phyloP scores from a whole-genome alignment of 1,139 yeast genomes.

The Wickerhamiella pararugosa region DNA sequence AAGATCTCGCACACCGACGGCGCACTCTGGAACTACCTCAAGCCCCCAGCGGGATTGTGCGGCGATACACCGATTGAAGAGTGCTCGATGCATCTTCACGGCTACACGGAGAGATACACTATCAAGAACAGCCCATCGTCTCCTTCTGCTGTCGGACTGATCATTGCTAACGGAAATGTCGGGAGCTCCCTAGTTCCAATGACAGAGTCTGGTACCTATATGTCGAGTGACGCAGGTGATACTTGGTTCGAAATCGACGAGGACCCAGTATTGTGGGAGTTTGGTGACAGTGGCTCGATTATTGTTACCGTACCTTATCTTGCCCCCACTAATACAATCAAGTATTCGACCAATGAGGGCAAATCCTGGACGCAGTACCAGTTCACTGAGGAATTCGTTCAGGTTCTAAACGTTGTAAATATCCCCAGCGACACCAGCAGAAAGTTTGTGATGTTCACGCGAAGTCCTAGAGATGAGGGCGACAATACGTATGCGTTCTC shows the following conservation, averaged over 20 bases:
- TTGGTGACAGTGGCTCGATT: slow-evolving; percentile 86
- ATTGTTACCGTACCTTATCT: slow-evolving; percentile 51
- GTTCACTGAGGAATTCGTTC: slow-evolving; percentile 44
- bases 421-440: slow-evolving; percentile 83
- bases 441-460: slow-evolving; percentile 45
- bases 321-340: slow-evolving; percentile 41
- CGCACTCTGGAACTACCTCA: slow-evolving; percentile 61
- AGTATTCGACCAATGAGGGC: slow-evolving; percentile 72
- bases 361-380: slow-evolving; percentile 52
- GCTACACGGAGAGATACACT: slow-evolving; percentile 78
- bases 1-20: slow-evolving; percentile 85
- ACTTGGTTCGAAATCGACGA: slow-evolving; percentile 70
- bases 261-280: slow-evolving; percentile 84
- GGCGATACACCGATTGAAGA: slow-evolving; percentile 25
- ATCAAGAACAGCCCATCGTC: slow-evolving; percentile 77
- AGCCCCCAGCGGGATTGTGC: slow-evolving; percentile 59
- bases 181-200: slow-evolving; percentile 41
- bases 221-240: slow-evolving; percentile 78
- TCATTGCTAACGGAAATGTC: slow-evolving; percentile 83
- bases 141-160: slow-evolving; percentile 72
- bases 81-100: slow-evolving; percentile 79
- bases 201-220: slow-evolving; percentile 49
- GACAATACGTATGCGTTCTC: slow-evolving; percentile 33
- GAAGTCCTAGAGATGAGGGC: slow-evolving; percentile 29
- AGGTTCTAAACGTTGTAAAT: slow-evolving; percentile 63